Evolutionary conservation across 2,329 filamentous ascomycete genomes (phyloP).

Genomic region (Ceratocystiopsis minuta): DNA sequence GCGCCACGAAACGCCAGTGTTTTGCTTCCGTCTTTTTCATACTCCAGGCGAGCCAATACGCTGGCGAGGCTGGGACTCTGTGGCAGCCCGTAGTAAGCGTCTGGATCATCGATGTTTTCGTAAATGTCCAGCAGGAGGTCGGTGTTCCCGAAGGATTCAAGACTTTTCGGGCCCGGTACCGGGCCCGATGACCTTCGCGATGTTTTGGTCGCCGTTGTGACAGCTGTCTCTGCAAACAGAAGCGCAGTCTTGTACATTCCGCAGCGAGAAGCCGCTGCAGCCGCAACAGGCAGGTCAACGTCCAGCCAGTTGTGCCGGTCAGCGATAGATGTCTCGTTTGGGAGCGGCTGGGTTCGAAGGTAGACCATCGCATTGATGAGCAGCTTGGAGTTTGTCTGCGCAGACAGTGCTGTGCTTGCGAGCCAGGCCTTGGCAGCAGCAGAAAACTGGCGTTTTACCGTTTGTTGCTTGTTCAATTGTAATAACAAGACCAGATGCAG

Average conservation of each 20-base stretch:
- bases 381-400: conserved; percentile 47
- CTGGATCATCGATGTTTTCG: conserved; percentile 84
- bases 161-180: conserved; percentile 21
- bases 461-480: conserved; percentile 44
- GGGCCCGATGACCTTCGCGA: conserved; percentile 49
- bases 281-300: conserved; percentile 53
- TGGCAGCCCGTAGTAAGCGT: conserved; percentile 83
- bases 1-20: conserved; percentile 82
- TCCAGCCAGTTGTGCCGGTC: conserved; percentile 76
- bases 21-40: conserved; percentile 74
- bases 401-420: conserved; percentile 22
- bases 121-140: conserved; percentile 68
- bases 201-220: conserved; percentile 34
- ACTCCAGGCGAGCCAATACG: conserved; percentile 67
- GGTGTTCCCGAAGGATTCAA: conserved; percentile 30
- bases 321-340: conserved; percentile 58
- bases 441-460: conserved; percentile 46
- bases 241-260: conserved; percentile 78
- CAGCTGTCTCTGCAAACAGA: conserved; percentile 59
- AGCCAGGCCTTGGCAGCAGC: conserved; percentile 48
- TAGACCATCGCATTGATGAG: conserved; percentile 71
- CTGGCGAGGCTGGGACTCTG: conserved; percentile 59
- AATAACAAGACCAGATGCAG: conserved; percentile 62
- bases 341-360: conserved; percentile 61
- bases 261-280: conserved; percentile 56